Evolutionary conservation across 1,284 basidiomycete species (phyloP).

Genomic region (Malassezia psittaci): DNA sequence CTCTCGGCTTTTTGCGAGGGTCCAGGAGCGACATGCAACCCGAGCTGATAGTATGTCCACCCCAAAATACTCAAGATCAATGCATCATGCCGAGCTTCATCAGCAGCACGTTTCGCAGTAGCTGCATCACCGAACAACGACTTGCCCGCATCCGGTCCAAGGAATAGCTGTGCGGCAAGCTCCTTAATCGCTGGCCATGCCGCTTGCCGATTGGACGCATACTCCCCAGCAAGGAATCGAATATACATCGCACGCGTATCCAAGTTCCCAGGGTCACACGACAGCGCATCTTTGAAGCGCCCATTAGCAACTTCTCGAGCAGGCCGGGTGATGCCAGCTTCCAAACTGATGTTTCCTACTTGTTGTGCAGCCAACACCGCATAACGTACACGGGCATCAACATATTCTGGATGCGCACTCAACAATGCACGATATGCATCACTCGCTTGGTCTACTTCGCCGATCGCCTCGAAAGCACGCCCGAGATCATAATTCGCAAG

Average conservation of each 20-base stretch:
- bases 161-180: conserved; percentile 38
- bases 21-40: conserved; percentile 26
- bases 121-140: conserved; percentile 28
- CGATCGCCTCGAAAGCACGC: conserved; percentile 32
- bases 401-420: conserved; percentile 42
- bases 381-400: conserved; percentile 43
- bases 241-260: conserved; percentile 41
- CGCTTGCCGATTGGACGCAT: conserved; percentile 32
- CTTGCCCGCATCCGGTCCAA: conserved; percentile 21
- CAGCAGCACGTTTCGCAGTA: conserved; percentile 28
- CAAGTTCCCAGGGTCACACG: conserved; percentile 36
- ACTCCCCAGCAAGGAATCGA: conserved; percentile 43
- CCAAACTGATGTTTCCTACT: conserved; percentile 12
- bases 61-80: conserved; percentile 37
- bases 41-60: conserved; percentile 46
- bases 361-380: conserved; percentile 33
- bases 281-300: conserved; percentile 38
- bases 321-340: conserved; percentile 16
- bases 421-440: conserved; percentile 38
- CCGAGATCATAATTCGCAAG: conserved; percentile 42
- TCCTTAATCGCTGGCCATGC: conserved; percentile 43
- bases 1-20: conserved; percentile 30
- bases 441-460: conserved; percentile 28
- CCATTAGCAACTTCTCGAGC: conserved; percentile 29
- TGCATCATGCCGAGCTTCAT: conserved; percentile 35